A percentile compares a stretch with the other conserved stretches of the same genome.
Evolutionary conservation across 352 stramenopile genomes (phyloP).

Genomic region (Peronospora belbahrii): DNA sequence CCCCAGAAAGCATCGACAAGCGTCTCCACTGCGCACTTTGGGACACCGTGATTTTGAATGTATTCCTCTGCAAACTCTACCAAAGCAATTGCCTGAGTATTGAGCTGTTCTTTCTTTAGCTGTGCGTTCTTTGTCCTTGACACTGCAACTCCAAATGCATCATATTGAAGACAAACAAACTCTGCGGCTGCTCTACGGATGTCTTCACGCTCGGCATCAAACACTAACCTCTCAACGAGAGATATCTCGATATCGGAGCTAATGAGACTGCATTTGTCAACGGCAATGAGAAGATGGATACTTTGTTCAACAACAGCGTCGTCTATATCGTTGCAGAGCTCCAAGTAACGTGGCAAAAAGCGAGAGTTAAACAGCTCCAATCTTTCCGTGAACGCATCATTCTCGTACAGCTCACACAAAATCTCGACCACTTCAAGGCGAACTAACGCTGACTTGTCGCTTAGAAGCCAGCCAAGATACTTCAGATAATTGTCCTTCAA

Average conservation of each 20-base stretch:
- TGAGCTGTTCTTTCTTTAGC: conserved; percentile 76
- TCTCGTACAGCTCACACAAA: conserved; percentile 80
- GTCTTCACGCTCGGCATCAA: conserved; percentile 55
- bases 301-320: conserved; percentile 57
- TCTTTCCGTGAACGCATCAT: conserved; percentile 51
- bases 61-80: conserved; percentile 87
- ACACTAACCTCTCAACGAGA: conserved; percentile 74
- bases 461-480: conserved; percentile 93
- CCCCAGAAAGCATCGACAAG: conserved; percentile 83
- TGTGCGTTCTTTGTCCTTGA: conserved; percentile 44
- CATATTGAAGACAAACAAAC: conserved; percentile 85
- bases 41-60: conserved; percentile 57
- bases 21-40: conserved; percentile 50
- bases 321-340: conserved; percentile 78
- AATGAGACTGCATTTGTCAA: conserved; percentile 79
- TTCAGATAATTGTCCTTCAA: conserved; percentile 93
- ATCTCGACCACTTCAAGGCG: conserved; percentile 76
- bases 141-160: conserved; percentile 76
- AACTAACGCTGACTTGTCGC: conserved; percentile 84
- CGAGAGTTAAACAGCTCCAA: conserved; percentile 75
- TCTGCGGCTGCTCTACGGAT: conserved; percentile 78
- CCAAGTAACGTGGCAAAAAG: conserved; percentile 69
- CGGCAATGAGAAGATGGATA: conserved; percentile 68
- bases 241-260: conserved; percentile 70
- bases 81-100: conserved; percentile 81